Base-by-base conservation (phyloP, 139 green algal genomes). In the Chlamydomonas sp. region DNA sequence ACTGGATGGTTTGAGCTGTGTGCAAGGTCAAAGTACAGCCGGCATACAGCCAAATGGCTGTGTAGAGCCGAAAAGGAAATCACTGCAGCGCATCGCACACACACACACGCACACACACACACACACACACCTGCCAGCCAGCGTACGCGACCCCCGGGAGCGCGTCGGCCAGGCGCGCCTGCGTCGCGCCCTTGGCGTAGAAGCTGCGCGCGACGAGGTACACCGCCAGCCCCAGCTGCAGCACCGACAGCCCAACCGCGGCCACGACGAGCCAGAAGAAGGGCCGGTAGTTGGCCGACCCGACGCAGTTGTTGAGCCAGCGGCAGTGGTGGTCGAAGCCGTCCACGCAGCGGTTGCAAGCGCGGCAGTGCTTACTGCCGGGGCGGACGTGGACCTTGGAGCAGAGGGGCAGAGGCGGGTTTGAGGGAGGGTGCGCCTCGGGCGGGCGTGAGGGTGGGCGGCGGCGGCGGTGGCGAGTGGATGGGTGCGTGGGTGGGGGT, bases 311-410 rank as follows among this genome's bases (percentile, higher is more conserved):
- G 75, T 91, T 91, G 1, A 94, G 81, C 80, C 78, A 66, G 31
- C 43, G 39, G 63, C 88, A 94, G 73, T 94, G 88, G 69, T 94
- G 88, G 61, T 94, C 88, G 61, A 94, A 91, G 39, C 74, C 73
- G 33, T 81, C 67, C 28, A 90, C 81, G 71, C 88, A 94, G 35
- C 83, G 80, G 48, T 91, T 74, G 68, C 88, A 94, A 31, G 67
- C 48, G 2, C 78, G 73, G 73, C 88, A 94, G 76, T 94, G 88
- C 83, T 90, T 90, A 72, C 80, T 88, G 69, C 33, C 76, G 33
- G 60, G 50, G 0, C 73, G 49, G 1, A 89, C 81, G 37, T 71
- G 72, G 2, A 76, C 73, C 80, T 89, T 80, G 39, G 10, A 50
- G 39, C 13, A 8, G 10, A 50, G 13, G 39, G 8, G 13, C 39